These are phyloP conservation scores for Linnemannia elongata DNA, from an alignment of 192 early-diverging fungal genomes.

Conservation along the genomic window DNA sequence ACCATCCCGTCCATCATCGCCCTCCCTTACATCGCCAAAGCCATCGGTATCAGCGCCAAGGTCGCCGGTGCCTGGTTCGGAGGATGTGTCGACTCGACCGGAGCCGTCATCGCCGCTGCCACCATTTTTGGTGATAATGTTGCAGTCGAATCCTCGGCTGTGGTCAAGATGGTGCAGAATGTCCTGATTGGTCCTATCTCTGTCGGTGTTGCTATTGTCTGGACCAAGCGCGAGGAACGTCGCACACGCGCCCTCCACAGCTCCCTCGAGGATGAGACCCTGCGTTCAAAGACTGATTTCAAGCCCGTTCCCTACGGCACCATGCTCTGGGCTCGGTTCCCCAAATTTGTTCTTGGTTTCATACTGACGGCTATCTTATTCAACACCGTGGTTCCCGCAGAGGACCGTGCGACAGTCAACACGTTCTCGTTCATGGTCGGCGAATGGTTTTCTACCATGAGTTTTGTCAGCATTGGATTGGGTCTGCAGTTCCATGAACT, in stretches of 20 bases:
- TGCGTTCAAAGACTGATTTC: constrained; percentile 36
- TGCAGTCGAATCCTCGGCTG: constrained; percentile 64
- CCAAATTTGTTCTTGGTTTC: constrained; percentile 67
- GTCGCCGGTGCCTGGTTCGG: constrained; percentile 69
- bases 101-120: constrained; percentile 67
- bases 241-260: constrained; percentile 28
- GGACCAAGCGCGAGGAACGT: constrained; percentile 59
- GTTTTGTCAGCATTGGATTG: constrained; percentile 67
- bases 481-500: constrained; percentile 66
- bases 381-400: constrained; percentile 58
- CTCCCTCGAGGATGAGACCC: constrained; percentile 28
- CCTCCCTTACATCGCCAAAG: constrained; percentile 65
- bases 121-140: constrained; percentile 62
- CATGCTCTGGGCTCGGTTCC: constrained; percentile 64
- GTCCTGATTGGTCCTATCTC: constrained; percentile 67
- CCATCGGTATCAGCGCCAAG: constrained; percentile 48
- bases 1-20: constrained; percentile 68
- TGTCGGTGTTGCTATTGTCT: constrained; percentile 62
- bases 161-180: constrained; percentile 70
- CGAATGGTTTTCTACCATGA: constrained; percentile 67
- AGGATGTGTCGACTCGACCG: constrained; percentile 69
- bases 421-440: constrained; percentile 65
- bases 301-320: constrained; percentile 37
- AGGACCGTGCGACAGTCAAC: constrained; percentile 52
- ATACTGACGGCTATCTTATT: constrained; percentile 63